Percentiles rank a stretch among this genome's conserved stretches.
These are phyloP conservation scores for Aspergillus sp. DNA, from an alignment of 2,329 filamentous ascomycete genomes.

Conservation along the genomic window DNA sequence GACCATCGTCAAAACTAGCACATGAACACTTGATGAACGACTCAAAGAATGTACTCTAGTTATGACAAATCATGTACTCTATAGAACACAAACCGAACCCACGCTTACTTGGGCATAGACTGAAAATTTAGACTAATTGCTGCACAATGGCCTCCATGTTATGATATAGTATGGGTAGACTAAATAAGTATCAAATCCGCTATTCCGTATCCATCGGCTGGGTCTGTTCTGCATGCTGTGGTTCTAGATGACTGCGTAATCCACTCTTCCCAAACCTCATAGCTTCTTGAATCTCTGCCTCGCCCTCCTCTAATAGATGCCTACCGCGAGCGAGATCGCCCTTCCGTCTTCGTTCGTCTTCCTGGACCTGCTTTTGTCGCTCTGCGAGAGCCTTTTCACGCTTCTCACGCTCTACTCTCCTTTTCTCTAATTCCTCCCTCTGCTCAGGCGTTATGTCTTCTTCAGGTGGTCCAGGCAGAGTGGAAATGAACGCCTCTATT, in stretches of 20 bases:
- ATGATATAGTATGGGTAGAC: neutral
- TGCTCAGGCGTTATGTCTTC: conserved; percentile 38
- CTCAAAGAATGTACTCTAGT: neutral
- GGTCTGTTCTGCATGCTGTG: conserved; percentile 14
- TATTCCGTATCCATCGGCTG: conserved; percentile 9
- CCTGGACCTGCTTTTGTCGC: conserved; percentile 43
- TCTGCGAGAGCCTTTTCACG: conserved; percentile 46
- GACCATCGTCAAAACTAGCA: neutral
- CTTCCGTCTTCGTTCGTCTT: conserved; percentile 42
- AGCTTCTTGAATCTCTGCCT: conserved; percentile 45
- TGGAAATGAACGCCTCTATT: conserved; percentile 46
- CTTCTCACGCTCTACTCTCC: conserved; percentile 41
- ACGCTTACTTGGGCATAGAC: neutral
- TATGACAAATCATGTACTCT: neutral
- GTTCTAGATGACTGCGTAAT: conserved; percentile 41
- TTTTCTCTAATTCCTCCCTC: conserved; percentile 36
- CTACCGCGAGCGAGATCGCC: conserved; percentile 42
- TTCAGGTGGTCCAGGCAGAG: conserved; percentile 40
- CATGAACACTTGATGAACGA: neutral
- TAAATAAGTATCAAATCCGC: neutral
- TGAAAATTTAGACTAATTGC: neutral
- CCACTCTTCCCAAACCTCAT: conserved; percentile 45
- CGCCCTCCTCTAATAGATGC: conserved; percentile 43
- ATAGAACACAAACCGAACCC: neutral
- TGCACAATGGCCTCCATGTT: neutral